Evolutionary conservation across 345 rosid species (phyloP).

Genomic region (Boechera divaricarpa): DNA sequence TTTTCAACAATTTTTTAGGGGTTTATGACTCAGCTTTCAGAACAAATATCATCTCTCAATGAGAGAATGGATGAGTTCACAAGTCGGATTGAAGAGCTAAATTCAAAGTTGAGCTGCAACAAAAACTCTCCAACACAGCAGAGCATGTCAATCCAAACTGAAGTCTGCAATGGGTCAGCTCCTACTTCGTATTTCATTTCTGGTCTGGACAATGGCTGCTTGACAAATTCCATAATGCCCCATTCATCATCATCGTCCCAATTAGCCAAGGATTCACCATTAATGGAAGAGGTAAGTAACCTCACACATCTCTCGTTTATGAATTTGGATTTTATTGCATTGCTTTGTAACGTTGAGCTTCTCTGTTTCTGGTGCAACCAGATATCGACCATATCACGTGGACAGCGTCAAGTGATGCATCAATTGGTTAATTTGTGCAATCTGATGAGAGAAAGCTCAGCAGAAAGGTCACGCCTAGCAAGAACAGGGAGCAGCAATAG

Average conservation of each 20-base stretch:
- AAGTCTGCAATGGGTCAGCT: conserved; percentile 77
- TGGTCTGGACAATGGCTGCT: conserved; percentile 78
- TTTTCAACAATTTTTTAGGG: conserved; percentile 51
- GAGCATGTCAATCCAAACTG: conserved; percentile 65
- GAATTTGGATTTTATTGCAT: background rate
- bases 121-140: conserved; percentile 68
- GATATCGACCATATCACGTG: conserved; percentile 65
- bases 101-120: conserved; percentile 61
- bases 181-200: conserved; percentile 84
- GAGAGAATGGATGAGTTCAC: conserved; percentile 98
- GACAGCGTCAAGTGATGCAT: conserved; percentile 82
- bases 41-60: conserved; percentile 81
- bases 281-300: conserved; percentile 78
- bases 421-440: conserved; percentile 69
- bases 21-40: conserved; percentile 79
- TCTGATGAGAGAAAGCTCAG: conserved; percentile 58
- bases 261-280: conserved; percentile 73
- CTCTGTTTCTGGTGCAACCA: conserved; percentile 40
- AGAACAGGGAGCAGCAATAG: conserved; percentile 44
- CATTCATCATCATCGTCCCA: conserved; percentile 81
- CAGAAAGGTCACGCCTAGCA: conserved; percentile 51
- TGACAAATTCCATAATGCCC: conserved; percentile 71
- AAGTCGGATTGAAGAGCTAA: conserved; percentile 71
- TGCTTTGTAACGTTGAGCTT: conserved; percentile 36
- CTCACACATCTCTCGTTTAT: conserved; percentile 20